A percentile compares a stretch with the other conserved stretches of the same genome.
Evolutionary conservation across 1,284 basidiomycete species (phyloP).

Genomic region (Agroathelia rolfsii): DNA sequence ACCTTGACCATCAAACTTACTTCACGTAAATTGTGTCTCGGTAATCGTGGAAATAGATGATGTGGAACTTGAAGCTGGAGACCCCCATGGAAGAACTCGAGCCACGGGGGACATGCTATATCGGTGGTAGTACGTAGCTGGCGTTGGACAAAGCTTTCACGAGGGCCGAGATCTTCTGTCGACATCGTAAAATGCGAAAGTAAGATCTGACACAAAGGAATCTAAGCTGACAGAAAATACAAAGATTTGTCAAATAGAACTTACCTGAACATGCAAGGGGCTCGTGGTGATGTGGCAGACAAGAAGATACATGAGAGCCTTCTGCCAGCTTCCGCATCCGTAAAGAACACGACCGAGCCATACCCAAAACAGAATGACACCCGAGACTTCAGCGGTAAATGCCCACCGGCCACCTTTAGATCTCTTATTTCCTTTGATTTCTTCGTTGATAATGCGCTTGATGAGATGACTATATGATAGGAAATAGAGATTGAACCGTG

Average conservation of each 20-base stretch:
- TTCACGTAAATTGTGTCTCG: slow-evolving; percentile 83
- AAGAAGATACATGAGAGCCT: slow-evolving; percentile 58
- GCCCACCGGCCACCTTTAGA: slow-evolving; percentile 60
- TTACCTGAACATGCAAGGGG: slow-evolving; percentile 78
- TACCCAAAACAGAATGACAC: slow-evolving; percentile 66
- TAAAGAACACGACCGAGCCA: slow-evolving; percentile 68
- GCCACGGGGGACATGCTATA: slow-evolving; percentile 75
- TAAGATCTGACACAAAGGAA: slow-evolving; percentile 78
- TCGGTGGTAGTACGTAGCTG: slow-evolving; percentile 96
- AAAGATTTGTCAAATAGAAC: slow-evolving; percentile 10
- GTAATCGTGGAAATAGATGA: slow-evolving; percentile 92
- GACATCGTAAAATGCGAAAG: slow-evolving; percentile 97
- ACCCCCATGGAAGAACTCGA: slow-evolving; percentile 90
- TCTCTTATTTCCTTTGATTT: too few relatives aligned
- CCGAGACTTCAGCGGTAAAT: slow-evolving; percentile 61
- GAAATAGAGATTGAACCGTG: slow-evolving; percentile 92
- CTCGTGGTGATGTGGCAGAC: slow-evolving; percentile 76
- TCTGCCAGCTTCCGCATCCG: slow-evolving; percentile 60
- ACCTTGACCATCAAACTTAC: slow-evolving; percentile 79
- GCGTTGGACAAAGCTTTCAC: slow-evolving; percentile 86
- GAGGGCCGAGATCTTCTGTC: slow-evolving; percentile 83
- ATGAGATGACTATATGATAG: slow-evolving; percentile 78
- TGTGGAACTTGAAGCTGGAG: slow-evolving; percentile 94
- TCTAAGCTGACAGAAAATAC: too few relatives aligned
- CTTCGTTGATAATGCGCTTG: slow-evolving; percentile 50